Evolutionary conservation across 139 green algal species (phyloP), one percentile per base, ranked within the genome.

Genomic region (Pleodorina starrii): DNA sequence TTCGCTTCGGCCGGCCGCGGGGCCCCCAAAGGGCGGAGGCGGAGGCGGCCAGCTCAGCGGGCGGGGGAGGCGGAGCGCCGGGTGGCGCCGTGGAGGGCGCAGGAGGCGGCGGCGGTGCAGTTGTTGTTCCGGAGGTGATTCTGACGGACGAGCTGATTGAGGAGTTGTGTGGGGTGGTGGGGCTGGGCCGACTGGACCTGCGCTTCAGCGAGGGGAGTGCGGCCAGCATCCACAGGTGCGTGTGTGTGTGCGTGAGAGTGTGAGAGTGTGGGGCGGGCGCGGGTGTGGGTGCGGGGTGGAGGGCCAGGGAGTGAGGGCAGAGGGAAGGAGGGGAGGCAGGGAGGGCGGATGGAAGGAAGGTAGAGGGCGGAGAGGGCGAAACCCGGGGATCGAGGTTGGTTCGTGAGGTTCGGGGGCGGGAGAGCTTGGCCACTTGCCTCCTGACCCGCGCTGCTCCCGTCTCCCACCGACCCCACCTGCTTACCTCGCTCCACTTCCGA

Each of bases 101-200:
- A n/a, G n/a, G 12, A 16, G 69, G 23, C 42, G 40, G 16, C 12
- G 29, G 40, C 23, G 73, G 21, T 40, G 19, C 69, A 48, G 2
- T 46, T 2, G 19, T n/a, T 5, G 57, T 69, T 9, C n/a, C 69
- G 69, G 11, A 1, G 29, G 27, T 84, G 50, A 32, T 48, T 29
- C 50, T 84, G 19, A 4, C 19, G 40, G 50, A 50, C 9, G 48
- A 46, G 11, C 48, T 84, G 17, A 7, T 84, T 32, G 50, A 71
- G 5, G 32, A 14, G 5, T 32, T 84, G 48, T 43, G 16, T 2
- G n/a, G 48, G 11, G 17, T 84, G 16, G 48, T 27, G n/a, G 76
- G 76, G 48, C 50, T 84, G 19, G n/a, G 32, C 32, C 48, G 17
- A 9, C 76, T 84, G 48, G 35, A 84, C 35, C 48, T 84, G 35